These are phyloP conservation scores for Fonsecaea erecta DNA, from an alignment of 2,329 filamentous ascomycete species.

Conservation along the genomic window DNA sequence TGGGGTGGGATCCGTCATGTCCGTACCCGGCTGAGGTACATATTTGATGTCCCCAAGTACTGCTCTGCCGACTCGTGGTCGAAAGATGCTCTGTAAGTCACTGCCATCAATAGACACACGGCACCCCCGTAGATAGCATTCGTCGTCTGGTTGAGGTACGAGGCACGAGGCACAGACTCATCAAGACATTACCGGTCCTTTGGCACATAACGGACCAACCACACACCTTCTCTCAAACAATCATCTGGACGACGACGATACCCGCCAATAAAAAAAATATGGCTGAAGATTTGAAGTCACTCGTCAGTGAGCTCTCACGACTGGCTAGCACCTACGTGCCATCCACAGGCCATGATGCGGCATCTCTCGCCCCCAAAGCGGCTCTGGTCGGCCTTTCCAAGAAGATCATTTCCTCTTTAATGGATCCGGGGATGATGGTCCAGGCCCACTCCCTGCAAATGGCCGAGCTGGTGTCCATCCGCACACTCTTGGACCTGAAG, in stretches of 20 bases:
- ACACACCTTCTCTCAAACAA: not conserved
- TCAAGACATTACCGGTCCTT: not conserved
- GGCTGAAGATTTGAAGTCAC: not conserved
- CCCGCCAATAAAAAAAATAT: constrained; percentile 6
- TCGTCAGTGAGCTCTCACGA: constrained; percentile 14
- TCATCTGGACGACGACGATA: not conserved
- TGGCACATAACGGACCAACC: not conserved
- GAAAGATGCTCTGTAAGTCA: not conserved
- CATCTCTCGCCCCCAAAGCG: constrained; percentile 16
- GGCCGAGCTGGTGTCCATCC: constrained; percentile 21
- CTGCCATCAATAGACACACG: not conserved
- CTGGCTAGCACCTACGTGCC: constrained; percentile 13
- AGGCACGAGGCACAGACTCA: not conserved
- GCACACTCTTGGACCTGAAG: constrained; percentile 21
- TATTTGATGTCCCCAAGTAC: not conserved
- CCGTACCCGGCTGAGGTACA: not conserved
- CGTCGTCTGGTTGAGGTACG: not conserved
- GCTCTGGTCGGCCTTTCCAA: constrained; percentile 16
- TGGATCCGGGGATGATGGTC: constrained; percentile 24
- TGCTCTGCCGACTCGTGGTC: not conserved
- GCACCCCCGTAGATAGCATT: not conserved
- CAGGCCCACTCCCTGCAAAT: constrained; percentile 24
- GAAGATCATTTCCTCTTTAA: constrained; percentile 19
- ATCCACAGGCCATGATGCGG: constrained; percentile 14
- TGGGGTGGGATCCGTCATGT: not conserved